Conservation (phyloP, 2,329 filamentous ascomycete species). For the Leptodontidium sp. region DNA sequence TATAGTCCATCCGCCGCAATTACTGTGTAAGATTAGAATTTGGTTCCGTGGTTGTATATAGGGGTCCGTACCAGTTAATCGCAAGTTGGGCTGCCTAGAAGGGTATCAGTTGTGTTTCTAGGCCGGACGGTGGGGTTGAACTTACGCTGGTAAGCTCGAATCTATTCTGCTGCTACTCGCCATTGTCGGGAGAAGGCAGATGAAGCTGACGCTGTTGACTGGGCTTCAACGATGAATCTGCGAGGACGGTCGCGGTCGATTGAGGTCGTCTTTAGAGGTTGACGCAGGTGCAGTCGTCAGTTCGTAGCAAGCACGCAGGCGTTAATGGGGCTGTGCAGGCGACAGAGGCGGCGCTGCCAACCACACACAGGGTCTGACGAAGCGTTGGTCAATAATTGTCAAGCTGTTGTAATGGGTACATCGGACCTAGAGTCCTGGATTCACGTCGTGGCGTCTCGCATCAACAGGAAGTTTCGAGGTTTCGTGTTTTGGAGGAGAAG, state of each 20-base stretch:
- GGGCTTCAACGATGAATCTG: conserved; percentile 43
- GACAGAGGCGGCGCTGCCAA: conserved; percentile 33
- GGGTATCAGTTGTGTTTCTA: conserved; percentile 39
- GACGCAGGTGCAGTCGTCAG: conserved; percentile 35
- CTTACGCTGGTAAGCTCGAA: conserved; percentile 70
- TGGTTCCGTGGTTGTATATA: neutral
- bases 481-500: conserved; percentile 21
- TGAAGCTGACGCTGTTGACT: conserved; percentile 43
- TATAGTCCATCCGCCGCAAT: conserved; percentile 98
- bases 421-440: conserved; percentile 22
- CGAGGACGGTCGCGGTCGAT: conserved; percentile 27
- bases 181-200: conserved; percentile 51
- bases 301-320: conserved; percentile 23
- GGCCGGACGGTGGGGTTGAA: conserved; percentile 41
- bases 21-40: conserved; percentile 67
- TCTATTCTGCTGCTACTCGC: conserved; percentile 59
- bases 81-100: conserved; percentile 80
- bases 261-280: conserved; percentile 28
- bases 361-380: conserved; percentile 36
- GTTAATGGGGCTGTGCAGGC: conserved; percentile 41
- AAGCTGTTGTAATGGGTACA: conserved; percentile 29
- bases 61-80: conserved; percentile 81
- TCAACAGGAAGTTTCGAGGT: conserved; percentile 18
- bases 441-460: conserved; percentile 25
- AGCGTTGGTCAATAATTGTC: conserved; percentile 30